Conservation (phyloP, 495 filamentous ascomycete species). For the Penicillium psychrofluorescens region DNA sequence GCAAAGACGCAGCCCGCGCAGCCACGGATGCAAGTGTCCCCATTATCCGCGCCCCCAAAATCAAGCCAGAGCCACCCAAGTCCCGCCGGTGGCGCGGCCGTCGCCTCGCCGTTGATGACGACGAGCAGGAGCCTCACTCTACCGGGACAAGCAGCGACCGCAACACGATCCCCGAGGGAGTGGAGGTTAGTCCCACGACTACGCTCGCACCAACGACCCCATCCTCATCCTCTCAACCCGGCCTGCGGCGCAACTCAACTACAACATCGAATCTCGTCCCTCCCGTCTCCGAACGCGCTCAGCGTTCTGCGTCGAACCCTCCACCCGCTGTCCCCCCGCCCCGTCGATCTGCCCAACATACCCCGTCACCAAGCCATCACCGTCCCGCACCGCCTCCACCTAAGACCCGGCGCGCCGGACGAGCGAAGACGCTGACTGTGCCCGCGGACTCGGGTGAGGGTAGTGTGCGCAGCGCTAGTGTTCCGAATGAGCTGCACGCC, state of each 20-base stretch:
- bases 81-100: constrained; percentile 36
- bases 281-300: constrained; percentile 14
- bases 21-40: constrained; percentile 10
- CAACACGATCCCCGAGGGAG: constrained; percentile 25
- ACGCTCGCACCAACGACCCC: constrained; percentile 11
- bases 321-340: constrained; percentile 36
- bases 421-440: constrained; percentile 17
- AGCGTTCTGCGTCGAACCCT: constrained; percentile 33
- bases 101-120: constrained; percentile 18
- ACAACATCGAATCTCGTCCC: constrained; percentile 18
- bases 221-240: constrained; percentile 1
- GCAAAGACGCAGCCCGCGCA: constrained; percentile 27
- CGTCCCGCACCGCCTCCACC: constrained; percentile 27
- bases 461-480: constrained; percentile 11
- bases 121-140: constrained; percentile 11
- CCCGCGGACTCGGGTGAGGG: constrained; percentile 20
- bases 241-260: constrained; percentile 22
- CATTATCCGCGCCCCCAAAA: constrained; percentile 20
- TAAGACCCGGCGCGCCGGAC: constrained; percentile 31
- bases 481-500: constrained; percentile 8
- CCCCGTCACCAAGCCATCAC: constrained; percentile 20
- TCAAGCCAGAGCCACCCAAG: constrained; percentile 39
- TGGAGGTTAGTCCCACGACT: constrained; percentile 14
- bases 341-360: constrained; percentile 22
- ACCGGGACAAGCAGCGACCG: constrained; percentile 18